Evolutionary conservation across 1,284 basidiomycete genomes (phyloP).

Genomic region (Pseudozyma sp.): DNA sequence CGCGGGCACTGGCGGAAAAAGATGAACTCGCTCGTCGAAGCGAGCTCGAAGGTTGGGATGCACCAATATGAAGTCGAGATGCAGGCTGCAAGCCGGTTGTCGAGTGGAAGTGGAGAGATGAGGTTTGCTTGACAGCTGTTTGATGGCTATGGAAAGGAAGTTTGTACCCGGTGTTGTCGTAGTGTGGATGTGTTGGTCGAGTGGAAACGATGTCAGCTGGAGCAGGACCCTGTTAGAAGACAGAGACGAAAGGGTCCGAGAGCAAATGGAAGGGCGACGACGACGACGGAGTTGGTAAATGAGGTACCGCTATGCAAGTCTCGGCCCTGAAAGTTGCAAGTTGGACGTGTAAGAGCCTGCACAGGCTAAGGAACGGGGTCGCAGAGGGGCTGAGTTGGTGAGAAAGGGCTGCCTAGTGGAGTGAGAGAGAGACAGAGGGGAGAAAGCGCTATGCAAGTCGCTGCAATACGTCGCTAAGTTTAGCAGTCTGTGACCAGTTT

Average conservation of each 20-base stretch:
- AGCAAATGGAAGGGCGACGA: slow-evolving; percentile 1
- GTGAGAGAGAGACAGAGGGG: no score
- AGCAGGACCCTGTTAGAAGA: slow-evolving; percentile 7
- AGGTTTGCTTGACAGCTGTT: background rate
- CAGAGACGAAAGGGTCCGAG: slow-evolving; percentile 13
- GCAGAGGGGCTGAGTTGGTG: background rate
- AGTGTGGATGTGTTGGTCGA: slow-evolving; percentile 3
- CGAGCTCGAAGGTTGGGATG: slow-evolving; percentile 25
- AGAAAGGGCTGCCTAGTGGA: no score
- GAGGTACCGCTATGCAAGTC: slow-evolving; percentile 4
- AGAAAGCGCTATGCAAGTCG: no score
- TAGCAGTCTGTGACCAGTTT: no score
- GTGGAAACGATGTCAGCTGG: slow-evolving; percentile 1
- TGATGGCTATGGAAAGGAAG: background rate
- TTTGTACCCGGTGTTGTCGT: background rate
- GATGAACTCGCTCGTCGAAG: slow-evolving; percentile 34
- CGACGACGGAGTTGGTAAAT: slow-evolving; percentile 16
- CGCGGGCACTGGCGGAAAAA: slow-evolving; percentile 2
- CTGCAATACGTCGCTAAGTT: no score
- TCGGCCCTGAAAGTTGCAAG: background rate
- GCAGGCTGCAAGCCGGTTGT: slow-evolving; percentile 29
- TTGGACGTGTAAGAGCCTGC: background rate
- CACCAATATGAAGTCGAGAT: slow-evolving; percentile 38
- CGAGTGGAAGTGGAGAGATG: slow-evolving; percentile 6
- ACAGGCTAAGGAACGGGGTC: background rate